phyloP scores from a whole-genome alignment of 2,329 filamentous ascomycete genomes.

The Microsporum audouinii region DNA sequence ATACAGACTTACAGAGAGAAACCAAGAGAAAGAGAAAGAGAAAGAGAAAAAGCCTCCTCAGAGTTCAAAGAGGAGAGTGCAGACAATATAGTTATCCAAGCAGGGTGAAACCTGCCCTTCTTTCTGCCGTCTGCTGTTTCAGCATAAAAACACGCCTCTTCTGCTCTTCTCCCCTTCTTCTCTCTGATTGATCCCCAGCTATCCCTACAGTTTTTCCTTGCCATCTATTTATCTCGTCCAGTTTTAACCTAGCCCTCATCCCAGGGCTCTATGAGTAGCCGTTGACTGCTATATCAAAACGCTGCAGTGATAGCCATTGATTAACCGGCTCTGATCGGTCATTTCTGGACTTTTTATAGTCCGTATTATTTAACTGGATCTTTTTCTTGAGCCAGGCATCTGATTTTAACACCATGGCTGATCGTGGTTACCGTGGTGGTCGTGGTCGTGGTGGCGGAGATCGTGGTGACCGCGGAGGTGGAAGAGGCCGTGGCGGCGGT shows the following conservation, averaged over 20 bases:
- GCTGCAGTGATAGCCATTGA: background rate
- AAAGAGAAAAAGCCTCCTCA: background rate
- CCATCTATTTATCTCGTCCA: background rate
- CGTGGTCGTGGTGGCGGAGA: constrained; percentile 2
- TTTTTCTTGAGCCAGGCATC: background rate
- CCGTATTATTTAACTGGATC: background rate
- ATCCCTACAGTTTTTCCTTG: background rate
- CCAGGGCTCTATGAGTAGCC: background rate
- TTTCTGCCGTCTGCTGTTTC: no score
- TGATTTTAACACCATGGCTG: background rate
- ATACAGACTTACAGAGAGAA: background rate
- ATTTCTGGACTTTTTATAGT: background rate
- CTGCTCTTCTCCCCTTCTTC: background rate
- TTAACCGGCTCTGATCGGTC: background rate
- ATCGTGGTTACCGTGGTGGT: constrained; percentile 1
- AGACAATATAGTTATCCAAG: background rate
- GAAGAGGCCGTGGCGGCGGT: constrained; percentile 7
- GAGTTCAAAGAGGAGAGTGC: background rate
- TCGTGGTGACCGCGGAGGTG: constrained; percentile 2
- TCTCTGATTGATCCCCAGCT: background rate
- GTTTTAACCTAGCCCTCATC: background rate
- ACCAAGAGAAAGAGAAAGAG: no score
- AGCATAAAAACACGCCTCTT: background rate
- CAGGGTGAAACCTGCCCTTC: background rate
- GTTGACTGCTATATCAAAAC: background rate